Evolutionary conservation across 345 rosid species (phyloP), one percentile per base, ranked within the genome.

Genomic region (Dimocarpus longan): DNA sequence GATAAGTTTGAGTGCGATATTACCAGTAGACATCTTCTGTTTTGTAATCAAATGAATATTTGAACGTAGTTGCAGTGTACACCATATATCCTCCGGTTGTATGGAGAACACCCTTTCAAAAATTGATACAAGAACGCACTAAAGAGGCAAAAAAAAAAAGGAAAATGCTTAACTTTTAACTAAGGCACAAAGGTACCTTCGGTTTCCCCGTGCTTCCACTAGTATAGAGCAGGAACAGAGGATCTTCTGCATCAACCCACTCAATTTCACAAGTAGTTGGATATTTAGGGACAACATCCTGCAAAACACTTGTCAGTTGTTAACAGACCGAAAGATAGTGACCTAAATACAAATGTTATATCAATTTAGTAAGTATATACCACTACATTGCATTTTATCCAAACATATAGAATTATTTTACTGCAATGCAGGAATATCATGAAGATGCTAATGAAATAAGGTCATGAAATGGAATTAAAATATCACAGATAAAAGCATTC

Each of bases 201-300:
- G 99, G 99, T 84, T 96, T 96, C 76, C 99, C 99, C 0, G 99
- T 96, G 88, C 99, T 96, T 79, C 99, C 99, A 77, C 99, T 96
- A 50, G 99, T 96, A 82, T 96, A 96, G 66, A 96, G 91, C 78
- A 96, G 90, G 84, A 94, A 96, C 76, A 93, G 85, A 59, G 99
- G 95, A 91, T 93, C 98, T 90, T 95, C 99, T 3, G 99, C 98
- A 89, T 96, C 99, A 87, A 94, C 93, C 99, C 99, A 96, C 90
- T 93, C 97, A 65, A 94, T 93, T 24, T 86, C 97, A 84, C 98
- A 96, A 3, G 87, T 85, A 16, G 93, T 90, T 73, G 98, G 92
- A 87, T 87, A 96, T 70, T 88, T 86, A 54, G 94, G 93, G 75
- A 96, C 81, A 73, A 92, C 87, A 80, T 96, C 99, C 98, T 96